phyloP scores from a whole-genome alignment of 306 rosid species.

The Begonia fuchsioides region DNA sequence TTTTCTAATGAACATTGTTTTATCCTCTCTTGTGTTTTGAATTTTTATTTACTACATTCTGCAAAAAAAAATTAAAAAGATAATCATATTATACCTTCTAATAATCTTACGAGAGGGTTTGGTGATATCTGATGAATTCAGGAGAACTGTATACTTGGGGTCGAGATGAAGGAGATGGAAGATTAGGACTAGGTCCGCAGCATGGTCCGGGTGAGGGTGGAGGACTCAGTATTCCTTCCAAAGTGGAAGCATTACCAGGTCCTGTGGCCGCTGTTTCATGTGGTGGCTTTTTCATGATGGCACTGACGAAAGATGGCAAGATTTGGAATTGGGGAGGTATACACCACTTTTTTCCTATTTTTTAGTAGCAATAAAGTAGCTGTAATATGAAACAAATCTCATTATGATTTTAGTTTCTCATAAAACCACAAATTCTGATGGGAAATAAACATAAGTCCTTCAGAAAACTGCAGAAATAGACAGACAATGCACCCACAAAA shows the following conservation, averaged over 20 bases:
- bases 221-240: constrained; percentile 69
- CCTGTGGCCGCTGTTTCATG: constrained; percentile 73
- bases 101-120: background rate
- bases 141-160: constrained; percentile 94
- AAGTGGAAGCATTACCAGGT: constrained; percentile 52
- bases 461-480: too few relatives aligned
- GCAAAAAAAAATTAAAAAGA: background rate
- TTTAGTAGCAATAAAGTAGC: too few relatives aligned
- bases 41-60: background rate
- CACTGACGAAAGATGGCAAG: constrained; percentile 54
- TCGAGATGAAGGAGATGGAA: constrained; percentile 92
- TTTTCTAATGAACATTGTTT: too few relatives aligned
- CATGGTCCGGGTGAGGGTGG: constrained; percentile 87
- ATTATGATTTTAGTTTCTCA: background rate
- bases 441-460: too few relatives aligned
- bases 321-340: constrained; percentile 98
- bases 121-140: constrained; percentile 7
- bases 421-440: too few relatives aligned
- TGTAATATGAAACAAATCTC: too few relatives aligned
- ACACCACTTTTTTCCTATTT: background rate
- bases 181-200: constrained; percentile 90
- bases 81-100: background rate
- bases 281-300: constrained; percentile 87
- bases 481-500: too few relatives aligned
- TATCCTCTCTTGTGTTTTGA: background rate